Evolutionary conservation across 495 filamentous ascomycete genomes (phyloP).

Genomic region (Aspergillus campestris): DNA sequence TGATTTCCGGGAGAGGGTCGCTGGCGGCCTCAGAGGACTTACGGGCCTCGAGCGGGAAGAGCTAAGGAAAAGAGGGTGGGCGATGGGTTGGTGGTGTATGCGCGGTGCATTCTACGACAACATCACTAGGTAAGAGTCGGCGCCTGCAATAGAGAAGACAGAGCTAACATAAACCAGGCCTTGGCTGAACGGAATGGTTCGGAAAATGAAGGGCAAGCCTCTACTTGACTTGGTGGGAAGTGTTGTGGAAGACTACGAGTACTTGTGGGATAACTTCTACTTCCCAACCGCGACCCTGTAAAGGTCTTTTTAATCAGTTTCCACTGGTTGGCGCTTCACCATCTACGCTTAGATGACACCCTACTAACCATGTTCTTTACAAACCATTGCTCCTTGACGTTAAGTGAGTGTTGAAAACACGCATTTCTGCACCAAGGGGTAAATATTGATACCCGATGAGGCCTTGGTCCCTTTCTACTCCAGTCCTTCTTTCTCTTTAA

Average conservation of each 20-base stretch:
- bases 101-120: constrained; percentile 94
- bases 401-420: no score
- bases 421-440: no score
- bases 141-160: not conserved
- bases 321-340: no score
- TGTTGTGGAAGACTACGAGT: constrained; percentile 90
- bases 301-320: constrained; percentile 2
- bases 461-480: no score
- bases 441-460: no score
- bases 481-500: no score
- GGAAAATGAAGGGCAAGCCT: constrained; percentile 63
- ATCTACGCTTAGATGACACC: not conserved
- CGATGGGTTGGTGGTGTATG: constrained; percentile 89
- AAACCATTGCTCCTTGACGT: no score
- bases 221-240: constrained; percentile 72
- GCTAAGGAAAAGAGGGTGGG: constrained; percentile 75
- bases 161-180: constrained; percentile 38
- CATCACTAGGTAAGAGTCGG: constrained; percentile 58
- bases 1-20: constrained; percentile 56
- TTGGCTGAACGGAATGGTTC: constrained; percentile 52
- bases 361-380: not conserved
- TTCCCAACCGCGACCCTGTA: constrained; percentile 68
- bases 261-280: constrained; percentile 96
- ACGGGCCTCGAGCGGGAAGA: constrained; percentile 86
- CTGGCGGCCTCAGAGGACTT: constrained; percentile 58